Evolutionary conservation across 1,139 yeast species (phyloP), one percentile per base, ranked within the genome.

Genomic region (Taphrina pruni): DNA sequence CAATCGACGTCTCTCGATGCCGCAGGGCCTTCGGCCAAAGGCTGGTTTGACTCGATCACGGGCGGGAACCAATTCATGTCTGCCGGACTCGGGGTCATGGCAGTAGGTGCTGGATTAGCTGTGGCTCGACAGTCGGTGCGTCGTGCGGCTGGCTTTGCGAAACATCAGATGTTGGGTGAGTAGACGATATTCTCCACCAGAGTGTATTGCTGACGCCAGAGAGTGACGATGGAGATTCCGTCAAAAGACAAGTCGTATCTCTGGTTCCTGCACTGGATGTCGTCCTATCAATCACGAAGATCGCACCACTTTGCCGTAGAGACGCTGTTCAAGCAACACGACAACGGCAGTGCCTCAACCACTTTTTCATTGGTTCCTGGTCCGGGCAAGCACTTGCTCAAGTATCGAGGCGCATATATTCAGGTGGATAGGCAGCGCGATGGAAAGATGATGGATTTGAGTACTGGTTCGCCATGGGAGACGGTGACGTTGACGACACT

Each of bases 181-280:
- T 38, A n/a, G 32, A 26, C 32, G 32, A 26, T 26, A 26, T 26
- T 4, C 4, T 26, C 32, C 32, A 26, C 32, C 4, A 26, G 32
- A 26, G 32, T 26, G 32, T 21, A 54, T 17, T 14, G 21, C 60
- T 56, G 50, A 56, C 50, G 6, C 50, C 14, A 6, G 60, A 20
- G 17, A 56, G 67, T 93, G 36, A 98, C 94, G 77, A 81, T 94
- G 72, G 99, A 94, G 77, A 93, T 94, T 54, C 95, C 97, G 32
- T 88, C 95, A 35, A 90, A 90, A 78, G 99, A 94, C 78, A 92
- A 92, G 76, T 90, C 97, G 35, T 94, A 94, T 77, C 82, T 88
- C 68, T 95, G 99, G 98, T 93, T 94, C 76, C 81, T 94, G 68
- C 96, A 91, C 74, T 94, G 99, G 99, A 93, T 94, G 97, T 86